These are phyloP conservation scores for Trifolium subterraneum DNA, from an alignment of 306 rosid genomes.

Conservation along the genomic window DNA sequence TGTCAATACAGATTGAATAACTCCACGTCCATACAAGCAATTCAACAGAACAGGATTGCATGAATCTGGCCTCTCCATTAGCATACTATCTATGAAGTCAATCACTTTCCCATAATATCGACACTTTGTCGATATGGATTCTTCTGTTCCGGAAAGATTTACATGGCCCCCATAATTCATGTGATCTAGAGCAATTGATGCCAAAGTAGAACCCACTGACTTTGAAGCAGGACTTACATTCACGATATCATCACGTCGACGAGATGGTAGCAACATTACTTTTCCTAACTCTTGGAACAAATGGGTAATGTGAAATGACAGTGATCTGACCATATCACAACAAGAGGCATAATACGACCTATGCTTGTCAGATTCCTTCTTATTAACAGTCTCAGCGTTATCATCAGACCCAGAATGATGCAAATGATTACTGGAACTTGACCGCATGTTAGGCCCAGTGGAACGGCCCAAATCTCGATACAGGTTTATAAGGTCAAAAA, in stretches of 20 bases:
- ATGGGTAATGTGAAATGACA: slow-evolving; percentile 94
- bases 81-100: slow-evolving; percentile 81
- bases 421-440: slow-evolving; percentile 60
- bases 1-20: slow-evolving; percentile 81
- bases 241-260: slow-evolving; percentile 93
- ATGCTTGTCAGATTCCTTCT: slow-evolving; percentile 77
- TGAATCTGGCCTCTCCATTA: slow-evolving; percentile 93
- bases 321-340: slow-evolving; percentile 92
- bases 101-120: slow-evolving; percentile 96
- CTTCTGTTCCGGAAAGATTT: slow-evolving; percentile 70
- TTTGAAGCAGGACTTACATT: slow-evolving; percentile 86
- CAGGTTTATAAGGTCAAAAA: slow-evolving; percentile 86
- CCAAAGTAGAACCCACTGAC: slow-evolving; percentile 83
- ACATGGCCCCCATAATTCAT: slow-evolving; percentile 83
- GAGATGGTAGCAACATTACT: slow-evolving; percentile 90
- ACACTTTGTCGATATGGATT: slow-evolving; percentile 83
- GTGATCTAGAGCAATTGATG: slow-evolving; percentile 82
- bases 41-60: slow-evolving; percentile 90
- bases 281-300: slow-evolving; percentile 97
- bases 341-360: slow-evolving; percentile 77
- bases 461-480: slow-evolving; percentile 95
- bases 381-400: slow-evolving; percentile 54
- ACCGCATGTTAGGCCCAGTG: slow-evolving; percentile 56
- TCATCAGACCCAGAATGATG: slow-evolving; percentile 73
- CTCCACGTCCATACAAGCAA: slow-evolving; percentile 93